phyloP scores from a whole-genome alignment of 2,329 filamentous ascomycete species.

The Allantophomopsis cytisporea region DNA sequence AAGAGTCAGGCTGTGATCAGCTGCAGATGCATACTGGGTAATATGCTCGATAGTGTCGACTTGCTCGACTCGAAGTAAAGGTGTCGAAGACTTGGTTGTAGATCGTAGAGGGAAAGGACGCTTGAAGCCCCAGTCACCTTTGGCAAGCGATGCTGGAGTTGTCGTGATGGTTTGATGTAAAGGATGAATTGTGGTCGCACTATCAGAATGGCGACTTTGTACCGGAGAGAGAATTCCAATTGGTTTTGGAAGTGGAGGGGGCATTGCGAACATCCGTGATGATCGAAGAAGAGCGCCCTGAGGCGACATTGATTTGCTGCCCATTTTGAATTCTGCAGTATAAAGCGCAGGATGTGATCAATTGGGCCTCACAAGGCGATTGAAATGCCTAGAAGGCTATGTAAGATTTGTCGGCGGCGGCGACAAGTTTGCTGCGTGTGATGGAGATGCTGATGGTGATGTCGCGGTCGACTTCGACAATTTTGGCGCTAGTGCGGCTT shows the following conservation, averaged over 20 bases:
- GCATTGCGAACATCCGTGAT: conserved; percentile 83
- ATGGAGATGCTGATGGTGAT: neutral
- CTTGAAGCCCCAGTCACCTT: conserved; percentile 91
- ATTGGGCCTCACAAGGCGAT: neutral
- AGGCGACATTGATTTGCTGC: conserved; percentile 33
- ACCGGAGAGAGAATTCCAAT: conserved; percentile 31
- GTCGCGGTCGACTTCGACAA: neutral
- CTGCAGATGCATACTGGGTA: conserved; percentile 75
- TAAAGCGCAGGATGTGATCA: too few relatives aligned
- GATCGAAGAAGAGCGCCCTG: conserved; percentile 63
- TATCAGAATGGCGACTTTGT: conserved; percentile 41
- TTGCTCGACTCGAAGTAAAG: conserved; percentile 61
- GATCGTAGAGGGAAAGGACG: conserved; percentile 65
- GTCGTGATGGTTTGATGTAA: conserved; percentile 74
- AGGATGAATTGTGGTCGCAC: conserved; percentile 66
- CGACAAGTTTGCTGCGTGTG: neutral
- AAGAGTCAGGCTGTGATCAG: conserved; percentile 68
- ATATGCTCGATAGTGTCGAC: conserved; percentile 80
- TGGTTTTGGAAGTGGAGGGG: conserved; percentile 57
- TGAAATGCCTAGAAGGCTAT: neutral
- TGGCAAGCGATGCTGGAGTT: conserved; percentile 53
- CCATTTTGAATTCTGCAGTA: conserved; percentile 8
- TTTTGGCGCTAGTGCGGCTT: neutral
- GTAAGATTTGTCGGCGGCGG: neutral
- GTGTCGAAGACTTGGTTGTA: conserved; percentile 58